Conservation (phyloP, 441 rosid species). For the Arabidopsis hybrid region DNA sequence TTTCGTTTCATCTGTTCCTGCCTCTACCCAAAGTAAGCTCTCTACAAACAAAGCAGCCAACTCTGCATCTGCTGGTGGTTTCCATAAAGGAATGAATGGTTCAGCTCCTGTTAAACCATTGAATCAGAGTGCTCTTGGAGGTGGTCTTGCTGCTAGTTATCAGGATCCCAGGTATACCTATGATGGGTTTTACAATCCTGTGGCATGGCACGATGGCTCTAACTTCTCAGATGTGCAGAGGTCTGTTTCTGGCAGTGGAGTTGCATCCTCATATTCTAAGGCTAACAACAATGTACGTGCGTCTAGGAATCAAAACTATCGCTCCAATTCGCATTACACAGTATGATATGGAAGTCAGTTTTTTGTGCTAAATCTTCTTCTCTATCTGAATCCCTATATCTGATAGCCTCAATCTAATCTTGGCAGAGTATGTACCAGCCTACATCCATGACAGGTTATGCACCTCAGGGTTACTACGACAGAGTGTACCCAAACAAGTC, state of each 20-base stretch:
- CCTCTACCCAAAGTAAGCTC: constrained; percentile 57
- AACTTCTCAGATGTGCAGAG: constrained; percentile 62
- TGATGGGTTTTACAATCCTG: constrained; percentile 56
- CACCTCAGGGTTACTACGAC: constrained; percentile 59
- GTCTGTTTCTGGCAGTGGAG: constrained; percentile 45
- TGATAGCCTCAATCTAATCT: background rate
- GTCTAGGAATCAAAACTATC: constrained; percentile 65
- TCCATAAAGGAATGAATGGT: constrained; percentile 55
- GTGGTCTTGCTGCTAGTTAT: constrained; percentile 57
- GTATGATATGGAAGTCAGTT: constrained; percentile 45
- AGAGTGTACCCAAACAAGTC: constrained; percentile 68
- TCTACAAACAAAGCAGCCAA: constrained; percentile 49
- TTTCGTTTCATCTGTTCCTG: constrained; percentile 52
- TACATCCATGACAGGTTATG: constrained; percentile 56
- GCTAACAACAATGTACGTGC: constrained; percentile 50
- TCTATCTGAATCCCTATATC: background rate
- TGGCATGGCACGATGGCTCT: constrained; percentile 65
- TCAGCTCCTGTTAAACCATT: constrained; percentile 56
- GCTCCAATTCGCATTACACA: constrained; percentile 63
- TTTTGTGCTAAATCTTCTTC: background rate
- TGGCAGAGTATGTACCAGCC: constrained; percentile 64
- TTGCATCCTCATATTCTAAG: constrained; percentile 54
- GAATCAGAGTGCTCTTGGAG: constrained; percentile 52
- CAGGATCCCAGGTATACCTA: constrained; percentile 62
- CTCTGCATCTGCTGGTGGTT: constrained; percentile 49